Base-by-base conservation (phyloP, 768 basidiomycete species). In the Boletus sp. region DNA sequence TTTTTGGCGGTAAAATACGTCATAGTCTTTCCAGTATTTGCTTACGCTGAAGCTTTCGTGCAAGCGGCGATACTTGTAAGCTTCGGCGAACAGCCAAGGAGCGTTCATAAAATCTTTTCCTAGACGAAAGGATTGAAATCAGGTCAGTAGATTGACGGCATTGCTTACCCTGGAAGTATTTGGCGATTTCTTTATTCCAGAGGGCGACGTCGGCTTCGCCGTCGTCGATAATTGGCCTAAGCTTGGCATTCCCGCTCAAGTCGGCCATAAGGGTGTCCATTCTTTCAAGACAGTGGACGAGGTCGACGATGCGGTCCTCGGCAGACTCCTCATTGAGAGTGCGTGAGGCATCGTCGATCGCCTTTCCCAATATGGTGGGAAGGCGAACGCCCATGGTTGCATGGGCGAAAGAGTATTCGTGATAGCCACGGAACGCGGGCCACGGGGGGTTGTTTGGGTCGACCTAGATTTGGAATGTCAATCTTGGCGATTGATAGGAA, bases 151-250 rank as follows among this genome's bases (percentile, higher is more conserved):
- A 33, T 42, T 33, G 48, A 41, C 11, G 20, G 2, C 17, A 28
- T 67, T 57, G 71, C 71, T 67, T 65, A 84, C 91, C 92, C 75
- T 93, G 87, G 76, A 97, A 97, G 72, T 83, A 97, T 69, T 92
- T 93, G 42, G 92, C 92, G 47, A 96, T 95, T 71, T 94, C 92
- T 70, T 97, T 96, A 76, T 98, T 98, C 95, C 94, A 98, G 8
- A 97, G 79, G 7, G 93, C 87, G 32, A 98, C 89, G 60, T 97
- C 95, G 9, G 85, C 94, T 68, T 94, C 94, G 51, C 82, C 85
- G 66, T 97, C 95, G 70, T 97, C 95, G 33, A 92, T 74, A 66
- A 97, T 92, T 33, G 92, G 92, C 12, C 94, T 77, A 11, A 96
- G 79, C 69, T 91, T 92, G 11, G 85, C 83, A 66, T 94, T 93